Percentiles rank a stretch among this genome's conserved stretches.
phyloP scores from a whole-genome alignment of 495 filamentous ascomycete species.

The Copromyces sp. region DNA sequence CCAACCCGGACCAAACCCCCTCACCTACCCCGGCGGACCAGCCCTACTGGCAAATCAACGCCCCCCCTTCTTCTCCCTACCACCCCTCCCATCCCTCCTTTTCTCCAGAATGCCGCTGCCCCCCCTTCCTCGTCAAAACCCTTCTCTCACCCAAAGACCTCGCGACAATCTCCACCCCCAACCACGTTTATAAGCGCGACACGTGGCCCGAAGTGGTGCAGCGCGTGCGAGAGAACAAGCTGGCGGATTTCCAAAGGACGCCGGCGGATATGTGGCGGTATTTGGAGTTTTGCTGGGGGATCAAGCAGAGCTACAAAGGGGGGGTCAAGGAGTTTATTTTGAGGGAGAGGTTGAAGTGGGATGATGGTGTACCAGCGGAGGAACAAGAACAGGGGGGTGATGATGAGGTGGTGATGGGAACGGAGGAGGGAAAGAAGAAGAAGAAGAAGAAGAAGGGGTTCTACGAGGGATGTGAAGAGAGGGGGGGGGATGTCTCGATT shows the following conservation, averaged over 20 bases:
- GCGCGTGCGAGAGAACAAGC: constrained; percentile 52
- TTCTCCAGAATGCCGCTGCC: constrained; percentile 63
- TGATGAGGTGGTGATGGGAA: constrained; percentile 18
- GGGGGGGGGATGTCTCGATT: constrained; percentile 64
- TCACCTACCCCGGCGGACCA: no score
- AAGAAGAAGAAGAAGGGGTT: constrained; percentile 21
- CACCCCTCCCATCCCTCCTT: constrained; percentile 47
- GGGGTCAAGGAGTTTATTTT: constrained; percentile 67
- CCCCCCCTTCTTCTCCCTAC: constrained; percentile 31
- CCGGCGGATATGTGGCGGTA: constrained; percentile 69
- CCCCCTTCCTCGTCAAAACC: constrained; percentile 49
- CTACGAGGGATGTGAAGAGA: constrained; percentile 23
- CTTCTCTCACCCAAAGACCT: constrained; percentile 42
- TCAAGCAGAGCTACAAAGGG: constrained; percentile 51
- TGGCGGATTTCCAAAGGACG: constrained; percentile 62
- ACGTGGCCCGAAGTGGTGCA: constrained; percentile 54
- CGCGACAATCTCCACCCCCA: constrained; percentile 54
- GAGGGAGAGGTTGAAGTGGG: constrained; percentile 47
- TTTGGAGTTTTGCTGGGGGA: constrained; percentile 48
- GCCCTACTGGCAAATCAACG: constrained; percentile 68
- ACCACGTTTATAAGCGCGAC: constrained; percentile 45
- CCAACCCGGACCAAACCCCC: neutral
- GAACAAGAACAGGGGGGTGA: no score
- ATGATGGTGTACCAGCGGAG: no score
- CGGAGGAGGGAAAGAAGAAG: neutral